Evolutionary conservation across 2,329 filamentous ascomycete species (phyloP), one percentile per base, ranked within the genome.

Genomic region (Botrytis deweyae): DNA sequence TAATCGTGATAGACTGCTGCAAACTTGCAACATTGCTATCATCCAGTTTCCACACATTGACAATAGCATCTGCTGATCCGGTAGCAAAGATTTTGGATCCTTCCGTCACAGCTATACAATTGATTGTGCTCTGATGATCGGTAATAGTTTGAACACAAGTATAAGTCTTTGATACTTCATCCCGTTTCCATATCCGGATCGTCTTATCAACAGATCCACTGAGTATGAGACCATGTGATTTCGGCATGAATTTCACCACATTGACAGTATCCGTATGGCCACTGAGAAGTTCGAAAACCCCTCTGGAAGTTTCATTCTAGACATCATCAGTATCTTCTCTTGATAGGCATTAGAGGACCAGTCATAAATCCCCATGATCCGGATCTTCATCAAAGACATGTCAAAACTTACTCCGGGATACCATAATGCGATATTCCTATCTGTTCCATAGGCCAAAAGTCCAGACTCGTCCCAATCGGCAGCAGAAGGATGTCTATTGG

Each of bases 371-470:
- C 12, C 29, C 49, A 68, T 42, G n/a, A 20, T n/a, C 29, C 9
- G 10, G 20, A 16, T 38, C 25, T 61, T 68, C 36, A 67, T 64
- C 38, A 22, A 18, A 44, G 66, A 58, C 55, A 10, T 29, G 3
- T 33, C n/a, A 25, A 64, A 74, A 84, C 90, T 83, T 86, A 95
- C 93, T 81, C 87, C 83, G 73, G 94, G 94, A 81, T 90, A 86
- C 96, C 96, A 99, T 59, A 98, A 81, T 62, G 94, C 95, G 78
- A 99, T 88, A 83, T 96, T 96, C 78, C 91, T 90, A 83, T 97
- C 93, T 14, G 95, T 92, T 46, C 96, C 96, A 84, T 93, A 99
- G 44, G 94, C 96, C 72, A 99, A 86, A 63, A 94, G 81, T 16
- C 92, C 93, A 33, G 85, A 85, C 76, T 87, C 84, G 80, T 92